A percentile compares a stretch with the other conserved stretches of the same genome.
phyloP scores from a whole-genome alignment of 78 protist genomes.

The Salpingoeca rosetta region DNA sequence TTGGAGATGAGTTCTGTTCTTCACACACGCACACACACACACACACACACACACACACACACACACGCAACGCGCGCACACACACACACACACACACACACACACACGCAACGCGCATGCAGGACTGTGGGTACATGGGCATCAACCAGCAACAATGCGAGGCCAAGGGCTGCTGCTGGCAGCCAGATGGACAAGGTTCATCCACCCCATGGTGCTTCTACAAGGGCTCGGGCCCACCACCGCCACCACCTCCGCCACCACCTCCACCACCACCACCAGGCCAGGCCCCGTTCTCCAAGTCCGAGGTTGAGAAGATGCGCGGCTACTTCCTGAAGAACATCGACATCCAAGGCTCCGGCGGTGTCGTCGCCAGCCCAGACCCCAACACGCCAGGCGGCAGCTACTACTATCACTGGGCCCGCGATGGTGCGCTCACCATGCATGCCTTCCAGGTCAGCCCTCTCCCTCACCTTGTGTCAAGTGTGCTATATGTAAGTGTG shows the following conservation, averaged over 20 bases:
- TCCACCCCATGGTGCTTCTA: conserved; percentile 12
- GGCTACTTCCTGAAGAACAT: conserved; percentile 2
- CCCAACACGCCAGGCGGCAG: not conserved
- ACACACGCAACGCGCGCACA: too few species aligned
- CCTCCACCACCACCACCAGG: not conserved
- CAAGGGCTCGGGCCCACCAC: not conserved
- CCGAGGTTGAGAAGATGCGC: not conserved
- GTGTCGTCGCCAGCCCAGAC: conserved; percentile 4
- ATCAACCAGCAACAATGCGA: not conserved
- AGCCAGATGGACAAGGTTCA: too few species aligned
- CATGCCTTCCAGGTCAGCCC: too few species aligned
- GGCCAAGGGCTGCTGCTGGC: conserved; percentile 16
- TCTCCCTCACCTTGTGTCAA: too few species aligned
- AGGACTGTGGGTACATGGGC: conserved; percentile 1
- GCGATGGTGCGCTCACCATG: conserved; percentile 13
- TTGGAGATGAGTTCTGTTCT: too few species aligned
- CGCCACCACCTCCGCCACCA: not conserved
- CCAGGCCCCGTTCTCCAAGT: not conserved
- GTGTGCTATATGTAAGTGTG: too few species aligned
- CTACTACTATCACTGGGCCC: conserved; percentile 5
- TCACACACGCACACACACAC: too few species aligned
- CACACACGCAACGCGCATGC: too few species aligned
- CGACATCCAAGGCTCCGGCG: not conserved
- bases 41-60: too few species aligned
- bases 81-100: too few species aligned